A percentile compares a stretch with the other conserved stretches of the same genome.
phyloP scores from a whole-genome alignment of 2,329 filamentous ascomycete genomes.

The Chaetomiaceae sp. region DNA sequence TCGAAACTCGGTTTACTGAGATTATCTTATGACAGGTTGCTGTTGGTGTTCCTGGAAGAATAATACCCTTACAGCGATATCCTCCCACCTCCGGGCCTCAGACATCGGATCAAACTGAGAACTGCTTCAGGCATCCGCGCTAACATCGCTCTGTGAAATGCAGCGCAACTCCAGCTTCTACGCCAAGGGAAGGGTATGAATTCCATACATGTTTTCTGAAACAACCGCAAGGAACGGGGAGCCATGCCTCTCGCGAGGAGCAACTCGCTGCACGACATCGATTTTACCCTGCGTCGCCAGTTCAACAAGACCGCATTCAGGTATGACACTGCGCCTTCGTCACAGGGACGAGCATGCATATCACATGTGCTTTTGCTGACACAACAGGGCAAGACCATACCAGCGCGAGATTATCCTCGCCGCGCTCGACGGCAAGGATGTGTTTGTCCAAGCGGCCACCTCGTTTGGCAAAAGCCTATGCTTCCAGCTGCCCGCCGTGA shows the following conservation, averaged over 20 bases:
- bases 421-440: slow-evolving; percentile 77
- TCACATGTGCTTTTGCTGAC: too few relatives aligned
- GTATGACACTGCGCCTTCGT: slow-evolving; percentile 41
- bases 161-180: too few relatives aligned
- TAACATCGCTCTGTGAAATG: too few relatives aligned
- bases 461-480: slow-evolving; percentile 92
- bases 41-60: too few relatives aligned
- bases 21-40: too few relatives aligned
- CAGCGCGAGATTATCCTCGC: slow-evolving; percentile 85
- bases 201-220: neutral
- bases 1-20: too few relatives aligned
- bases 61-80: too few relatives aligned
- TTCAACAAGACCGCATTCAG: slow-evolving; percentile 73
- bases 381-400: too few relatives aligned
- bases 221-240: neutral
- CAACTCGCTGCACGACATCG: slow-evolving; percentile 58
- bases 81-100: neutral
- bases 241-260: slow-evolving; percentile 40
- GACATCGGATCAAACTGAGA: neutral
- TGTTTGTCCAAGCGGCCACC: slow-evolving; percentile 87
- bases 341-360: too few relatives aligned
- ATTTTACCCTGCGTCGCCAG: slow-evolving; percentile 68
- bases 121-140: neutral
- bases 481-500: slow-evolving; percentile 85
- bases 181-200: neutral